Evolutionary conservation across 139 green algal species (phyloP).

Genomic region (Chlamydomonas sp.): DNA sequence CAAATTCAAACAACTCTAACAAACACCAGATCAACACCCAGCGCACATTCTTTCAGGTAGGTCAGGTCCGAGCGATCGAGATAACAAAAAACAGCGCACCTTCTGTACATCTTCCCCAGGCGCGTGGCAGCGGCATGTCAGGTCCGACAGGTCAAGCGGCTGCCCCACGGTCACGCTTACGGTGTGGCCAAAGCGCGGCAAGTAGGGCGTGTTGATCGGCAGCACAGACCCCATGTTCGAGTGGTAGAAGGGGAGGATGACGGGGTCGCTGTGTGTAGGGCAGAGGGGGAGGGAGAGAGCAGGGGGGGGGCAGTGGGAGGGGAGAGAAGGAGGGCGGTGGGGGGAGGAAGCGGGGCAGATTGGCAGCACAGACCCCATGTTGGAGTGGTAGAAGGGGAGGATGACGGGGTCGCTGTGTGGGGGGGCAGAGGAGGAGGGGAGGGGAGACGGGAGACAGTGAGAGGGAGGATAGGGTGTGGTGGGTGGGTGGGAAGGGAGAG

Average conservation of each 20-base stretch:
- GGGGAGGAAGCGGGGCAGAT: constrained; percentile 34
- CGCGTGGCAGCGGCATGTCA: constrained; percentile 19
- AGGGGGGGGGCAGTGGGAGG: background rate
- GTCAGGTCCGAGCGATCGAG: no score
- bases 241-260: constrained; percentile 82
- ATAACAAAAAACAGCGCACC: background rate
- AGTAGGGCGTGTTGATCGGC: constrained; percentile 33
- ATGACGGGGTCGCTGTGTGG: constrained; percentile 54
- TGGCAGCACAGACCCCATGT: constrained; percentile 69
- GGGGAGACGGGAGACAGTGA: background rate
- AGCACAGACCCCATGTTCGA: constrained; percentile 66
- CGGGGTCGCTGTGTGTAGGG: constrained; percentile 39
- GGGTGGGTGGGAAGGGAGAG: background rate
- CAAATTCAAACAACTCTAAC: no score
- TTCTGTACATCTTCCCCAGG: constrained; percentile 19
- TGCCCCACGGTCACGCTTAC: constrained; percentile 12
- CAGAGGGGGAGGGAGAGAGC: background rate
- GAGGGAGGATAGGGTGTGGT: background rate
- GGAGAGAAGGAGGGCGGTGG: background rate
- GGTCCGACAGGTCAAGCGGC: constrained; percentile 19
- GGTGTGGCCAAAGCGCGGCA: constrained; percentile 42
- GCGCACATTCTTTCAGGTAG: no score
- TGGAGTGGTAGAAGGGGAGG: constrained; percentile 77
- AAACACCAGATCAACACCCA: no score
- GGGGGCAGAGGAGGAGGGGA: background rate